phyloP scores from a whole-genome alignment of 139 green algal genomes.

The Deuterostichococcus epilithicus region DNA sequence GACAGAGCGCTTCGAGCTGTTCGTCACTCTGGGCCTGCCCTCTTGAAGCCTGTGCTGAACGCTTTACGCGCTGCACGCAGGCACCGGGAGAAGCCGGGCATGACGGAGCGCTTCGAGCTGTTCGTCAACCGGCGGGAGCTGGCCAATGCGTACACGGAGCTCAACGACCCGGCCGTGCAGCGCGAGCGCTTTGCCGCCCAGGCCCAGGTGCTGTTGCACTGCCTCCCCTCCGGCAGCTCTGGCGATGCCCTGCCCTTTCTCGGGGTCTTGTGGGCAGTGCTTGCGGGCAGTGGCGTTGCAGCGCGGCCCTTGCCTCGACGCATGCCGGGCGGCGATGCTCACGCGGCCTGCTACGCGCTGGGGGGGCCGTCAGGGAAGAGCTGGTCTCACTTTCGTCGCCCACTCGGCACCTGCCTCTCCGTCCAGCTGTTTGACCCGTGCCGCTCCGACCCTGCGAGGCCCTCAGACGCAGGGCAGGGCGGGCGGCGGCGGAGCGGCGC shows the following conservation, averaged over 20 bases:
- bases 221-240: neutral
- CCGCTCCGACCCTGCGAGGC: neutral
- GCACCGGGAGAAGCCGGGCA: slow-evolving; percentile 69
- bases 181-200: slow-evolving; percentile 93
- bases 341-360: too few relatives aligned
- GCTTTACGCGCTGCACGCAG: slow-evolving; percentile 29
- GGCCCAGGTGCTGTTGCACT: slow-evolving; percentile 29
- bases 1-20: slow-evolving; percentile 99
- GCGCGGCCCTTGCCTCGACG: too few relatives aligned
- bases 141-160: slow-evolving; percentile 99
- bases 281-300: neutral
- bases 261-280: neutral
- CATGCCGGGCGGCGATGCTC: too few relatives aligned
- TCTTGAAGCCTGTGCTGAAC: neutral
- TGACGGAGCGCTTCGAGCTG: slow-evolving; percentile 99
- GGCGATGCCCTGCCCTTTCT: neutral
- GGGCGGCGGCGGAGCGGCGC: slow-evolving; percentile 33
- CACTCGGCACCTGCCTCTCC: too few relatives aligned
- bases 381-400: too few relatives aligned
- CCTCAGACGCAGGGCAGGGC: slow-evolving; percentile 22
- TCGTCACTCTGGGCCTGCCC: slow-evolving; percentile 87
- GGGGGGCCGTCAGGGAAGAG: too few relatives aligned
- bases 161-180: slow-evolving; percentile 98
- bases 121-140: slow-evolving; percentile 98
- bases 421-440: too few relatives aligned